Base-by-base conservation (phyloP, 2,329 filamentous ascomycete genomes). In the Helminthosporium solani region DNA sequence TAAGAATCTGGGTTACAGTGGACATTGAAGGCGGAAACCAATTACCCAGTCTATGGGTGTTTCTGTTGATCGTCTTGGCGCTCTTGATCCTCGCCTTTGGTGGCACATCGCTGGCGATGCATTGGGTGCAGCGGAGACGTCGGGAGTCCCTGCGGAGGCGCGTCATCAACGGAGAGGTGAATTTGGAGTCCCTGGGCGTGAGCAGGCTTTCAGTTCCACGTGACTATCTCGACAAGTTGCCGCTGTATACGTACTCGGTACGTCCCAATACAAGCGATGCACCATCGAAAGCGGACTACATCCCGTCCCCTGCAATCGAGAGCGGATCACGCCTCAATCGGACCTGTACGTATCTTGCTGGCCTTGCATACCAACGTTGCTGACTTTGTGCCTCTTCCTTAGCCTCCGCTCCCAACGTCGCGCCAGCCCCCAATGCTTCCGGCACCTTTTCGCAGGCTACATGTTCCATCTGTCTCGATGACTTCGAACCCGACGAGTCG, bases 381-480 rank as follows among this genome's bases (percentile, higher is more conserved):
- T 25, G 23, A 25, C 23, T 25, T 25, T 25, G 23, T 25, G 23
- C 23, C 23, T 25, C n/a, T 31, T 57, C 57, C 21, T 56, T 40
- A 18, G 49, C 57, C 3, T 65, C 63, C 31, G 60, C 60, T 16
- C 57, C 60, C 9, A 46, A 51, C 15, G 46, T 48, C 16, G 42
- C 55, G 7, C 31, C 52, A 5, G 34, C 49, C 33, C 44, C 44
- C 14, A 42, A 45, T 15, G 14, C 31, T 19, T 52, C 57, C 15
- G 42, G 55, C 15, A 49, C 54, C 2, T 77, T 88, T 56, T 83
- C 84, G 16, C 94, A 97, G 65, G 84, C 88, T 0, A 85, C 81
- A 2, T 97, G 94, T 64, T 83, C 88, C n/a, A 96, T 97, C 42
- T 99, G 94, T 64, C 78, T 95, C 1, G 87, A 90, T 44, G 83